phyloP scores from a whole-genome alignment of 371 early-diverging fungal genomes.

The Basidiobolus meristosporus region DNA sequence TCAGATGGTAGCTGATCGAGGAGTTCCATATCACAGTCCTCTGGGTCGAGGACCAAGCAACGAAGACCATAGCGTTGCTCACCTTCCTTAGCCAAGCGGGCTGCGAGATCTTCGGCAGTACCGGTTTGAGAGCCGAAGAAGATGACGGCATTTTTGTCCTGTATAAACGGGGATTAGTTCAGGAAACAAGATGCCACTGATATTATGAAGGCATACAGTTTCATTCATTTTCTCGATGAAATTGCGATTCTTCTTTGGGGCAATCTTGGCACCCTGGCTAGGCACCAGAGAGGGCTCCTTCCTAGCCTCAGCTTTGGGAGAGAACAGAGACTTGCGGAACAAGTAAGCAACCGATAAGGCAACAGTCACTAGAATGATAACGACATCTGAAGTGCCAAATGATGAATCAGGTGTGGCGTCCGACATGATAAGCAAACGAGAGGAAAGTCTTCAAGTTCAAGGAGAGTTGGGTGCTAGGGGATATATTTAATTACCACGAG shows the following conservation, averaged over 20 bases:
- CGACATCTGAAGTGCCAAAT: too few relatives aligned
- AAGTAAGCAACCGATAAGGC: too few relatives aligned
- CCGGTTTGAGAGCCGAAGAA: slow-evolving; percentile 95
- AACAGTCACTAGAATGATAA: too few relatives aligned
- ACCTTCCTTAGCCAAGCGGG: slow-evolving; percentile 68
- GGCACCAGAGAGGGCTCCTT: too few relatives aligned
- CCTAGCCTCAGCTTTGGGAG: too few relatives aligned
- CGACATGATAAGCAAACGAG: too few relatives aligned
- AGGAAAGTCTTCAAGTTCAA: too few relatives aligned
- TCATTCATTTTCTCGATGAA: slow-evolving; percentile 40
- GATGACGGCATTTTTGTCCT: slow-evolving; percentile 25
- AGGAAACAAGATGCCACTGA: neutral
- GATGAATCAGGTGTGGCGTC: too few relatives aligned
- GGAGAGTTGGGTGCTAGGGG: too few relatives aligned
- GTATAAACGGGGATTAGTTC: neutral
- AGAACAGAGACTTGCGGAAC: too few relatives aligned
- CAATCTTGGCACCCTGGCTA: too few relatives aligned
- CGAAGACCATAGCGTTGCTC: slow-evolving; percentile 49
- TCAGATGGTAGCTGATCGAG: slow-evolving; percentile 41
- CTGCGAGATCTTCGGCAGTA: slow-evolving; percentile 89
- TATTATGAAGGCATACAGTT: slow-evolving; percentile 15
- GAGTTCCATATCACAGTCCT: slow-evolving; percentile 67
- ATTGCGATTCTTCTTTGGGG: slow-evolving; percentile 26
- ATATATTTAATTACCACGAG: too few relatives aligned
- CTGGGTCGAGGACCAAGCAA: slow-evolving; percentile 65